These are phyloP conservation scores for Acanthamoeba polyphaga DNA, from an alignment of 208 protist species.

Conservation along the genomic window DNA sequence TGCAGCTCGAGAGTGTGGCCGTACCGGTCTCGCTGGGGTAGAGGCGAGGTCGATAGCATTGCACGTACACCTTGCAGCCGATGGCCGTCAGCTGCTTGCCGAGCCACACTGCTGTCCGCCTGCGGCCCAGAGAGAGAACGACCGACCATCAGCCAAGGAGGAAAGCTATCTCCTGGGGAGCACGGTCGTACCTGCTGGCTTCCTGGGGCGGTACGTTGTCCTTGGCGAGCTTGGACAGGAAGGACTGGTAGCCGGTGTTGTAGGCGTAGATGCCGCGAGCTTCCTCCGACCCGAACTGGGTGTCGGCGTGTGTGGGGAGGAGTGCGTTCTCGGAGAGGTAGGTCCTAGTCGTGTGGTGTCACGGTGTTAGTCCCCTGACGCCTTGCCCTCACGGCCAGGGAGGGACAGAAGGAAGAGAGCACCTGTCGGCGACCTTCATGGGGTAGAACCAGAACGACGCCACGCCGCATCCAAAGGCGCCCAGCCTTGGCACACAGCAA, in stretches of 20 bases:
- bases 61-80: conserved; percentile 40
- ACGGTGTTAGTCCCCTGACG: not conserved
- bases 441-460: conserved; percentile 54
- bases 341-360: not conserved
- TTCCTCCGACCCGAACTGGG: conserved; percentile 29
- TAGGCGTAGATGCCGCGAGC: conserved; percentile 1
- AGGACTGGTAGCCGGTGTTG: conserved; percentile 24
- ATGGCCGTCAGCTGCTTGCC: conserved; percentile 42
- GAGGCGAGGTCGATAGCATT: conserved; percentile 24
- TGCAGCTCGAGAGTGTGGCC: not conserved
- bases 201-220: conserved; percentile 23
- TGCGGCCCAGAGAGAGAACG: not conserved
- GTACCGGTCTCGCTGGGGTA: conserved; percentile 32
- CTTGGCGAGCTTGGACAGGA: conserved; percentile 32
- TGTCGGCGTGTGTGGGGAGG: conserved; percentile 37
- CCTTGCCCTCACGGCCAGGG: too few species aligned
- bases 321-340: conserved; percentile 66
- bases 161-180: not conserved
- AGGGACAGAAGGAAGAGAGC: not conserved
- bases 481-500: not conserved
- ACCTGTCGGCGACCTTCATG: conserved; percentile 46
- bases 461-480: not conserved
- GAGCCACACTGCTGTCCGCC: conserved; percentile 3
- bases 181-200: not conserved
- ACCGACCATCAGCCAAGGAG: not conserved